Base-by-base conservation (phyloP, 2,329 filamentous ascomycete genomes). In the Knufia petricola region DNA sequence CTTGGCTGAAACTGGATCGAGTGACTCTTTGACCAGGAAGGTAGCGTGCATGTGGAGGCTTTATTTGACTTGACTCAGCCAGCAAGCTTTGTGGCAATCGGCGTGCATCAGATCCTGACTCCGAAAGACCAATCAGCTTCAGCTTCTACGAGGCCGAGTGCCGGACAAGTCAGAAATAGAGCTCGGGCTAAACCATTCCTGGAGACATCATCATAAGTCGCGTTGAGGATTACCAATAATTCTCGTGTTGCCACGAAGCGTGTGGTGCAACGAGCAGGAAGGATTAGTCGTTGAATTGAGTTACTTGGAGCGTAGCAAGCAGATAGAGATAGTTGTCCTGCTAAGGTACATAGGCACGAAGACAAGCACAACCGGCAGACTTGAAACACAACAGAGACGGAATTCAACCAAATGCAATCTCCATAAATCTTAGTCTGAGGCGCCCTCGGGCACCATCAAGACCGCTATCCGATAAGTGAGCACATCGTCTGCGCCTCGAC, bases 401-500 rank as follows among this genome's bases (percentile, higher is more conserved):
- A 17, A 2, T 12, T 21, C 8, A 19, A 39, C 8, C 21, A 4
- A 19, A 13, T 41, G 4, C n/a, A 41, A 26, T 41, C 24, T 23
- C 28, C 28, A 31, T 44, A 31, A 44, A 44, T 32, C 15, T 26
- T 17, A 28, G 12, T 44, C 12, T 3, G 17, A 7, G 31, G 21
- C 13, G 36, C 31, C 10, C 13, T 17, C 19, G 6, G 20, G 17
- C 2, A n/a, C 13, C 8, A 12, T 13, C 8, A 12, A 36, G 20
- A 26, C 30, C 26, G 31, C 26, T 28, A 12, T 46, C 44, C 44
- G 17, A 44, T 9, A 6, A 45, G 48, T 19, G 42, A 19, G 21
- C 13, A 46, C 47, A 19, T 40, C 47, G 8, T 45, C 38, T 21
- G 40, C 45, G 41, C 19, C 37, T 23, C 28, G 8, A 24, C 41